Conservation (phyloP, 441 rosid species). For the Macaranga tanarius region DNA sequence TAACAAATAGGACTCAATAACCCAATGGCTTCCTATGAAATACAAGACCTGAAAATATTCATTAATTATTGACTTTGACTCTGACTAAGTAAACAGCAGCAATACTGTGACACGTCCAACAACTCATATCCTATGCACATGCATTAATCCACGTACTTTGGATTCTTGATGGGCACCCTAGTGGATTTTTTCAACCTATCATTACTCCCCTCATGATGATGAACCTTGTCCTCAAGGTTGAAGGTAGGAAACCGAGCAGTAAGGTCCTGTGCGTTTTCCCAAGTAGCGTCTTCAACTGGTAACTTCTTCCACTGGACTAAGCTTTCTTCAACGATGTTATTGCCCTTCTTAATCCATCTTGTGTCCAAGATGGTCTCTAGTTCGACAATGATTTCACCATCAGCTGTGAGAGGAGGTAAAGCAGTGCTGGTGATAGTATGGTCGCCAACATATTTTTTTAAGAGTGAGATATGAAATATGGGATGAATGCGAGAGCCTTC, state of each 20-base stretch:
- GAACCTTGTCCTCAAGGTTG: neutral
- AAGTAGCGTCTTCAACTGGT: neutral
- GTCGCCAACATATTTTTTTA: neutral
- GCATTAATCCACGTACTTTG: too few relatives aligned
- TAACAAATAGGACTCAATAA: too few relatives aligned
- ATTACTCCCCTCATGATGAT: too few relatives aligned
- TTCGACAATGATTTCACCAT: neutral
- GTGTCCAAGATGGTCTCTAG: neutral
- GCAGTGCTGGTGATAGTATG: neutral
- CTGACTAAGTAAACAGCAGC: too few relatives aligned
- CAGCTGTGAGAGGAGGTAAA: neutral
- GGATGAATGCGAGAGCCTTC: conserved; percentile 4
- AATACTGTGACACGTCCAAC: too few relatives aligned
- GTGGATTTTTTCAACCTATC: too few relatives aligned
- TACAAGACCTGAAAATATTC: too few relatives aligned
- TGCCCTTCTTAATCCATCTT: neutral
- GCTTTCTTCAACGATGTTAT: too few relatives aligned
- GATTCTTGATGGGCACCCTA: neutral
- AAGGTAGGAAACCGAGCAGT: neutral
- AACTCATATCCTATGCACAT: too few relatives aligned
- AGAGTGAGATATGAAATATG: neutral
- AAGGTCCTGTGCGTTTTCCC: neutral
- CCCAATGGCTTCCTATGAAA: too few relatives aligned
- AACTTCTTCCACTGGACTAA: neutral
- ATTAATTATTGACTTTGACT: too few relatives aligned